Conservation (phyloP, 2,329 filamentous ascomycete genomes). For the Tolypocladium sp. region DNA sequence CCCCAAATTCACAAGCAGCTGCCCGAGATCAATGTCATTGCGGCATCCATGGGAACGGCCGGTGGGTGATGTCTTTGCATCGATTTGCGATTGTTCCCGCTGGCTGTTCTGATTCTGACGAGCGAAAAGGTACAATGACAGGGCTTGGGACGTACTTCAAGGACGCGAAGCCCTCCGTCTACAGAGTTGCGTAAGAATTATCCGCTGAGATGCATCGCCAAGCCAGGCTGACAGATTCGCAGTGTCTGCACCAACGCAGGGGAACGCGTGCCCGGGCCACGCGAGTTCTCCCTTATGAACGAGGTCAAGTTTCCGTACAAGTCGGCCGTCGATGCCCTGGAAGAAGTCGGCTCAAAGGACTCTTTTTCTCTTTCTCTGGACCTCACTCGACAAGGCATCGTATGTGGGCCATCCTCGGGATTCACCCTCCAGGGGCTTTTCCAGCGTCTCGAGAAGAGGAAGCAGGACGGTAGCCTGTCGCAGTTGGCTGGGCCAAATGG, state of each 20-base stretch:
- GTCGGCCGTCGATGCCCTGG: slow-evolving; percentile 41
- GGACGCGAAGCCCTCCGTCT: slow-evolving; percentile 37
- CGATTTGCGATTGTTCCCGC: neutral
- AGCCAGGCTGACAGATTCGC: slow-evolving; percentile 3
- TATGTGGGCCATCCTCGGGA: slow-evolving; percentile 52
- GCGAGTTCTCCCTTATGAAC: slow-evolving; percentile 38
- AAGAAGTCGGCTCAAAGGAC: slow-evolving; percentile 44
- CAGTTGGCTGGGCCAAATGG: slow-evolving; percentile 36
- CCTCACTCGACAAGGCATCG: slow-evolving; percentile 47
- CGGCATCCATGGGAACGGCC: slow-evolving; percentile 44
- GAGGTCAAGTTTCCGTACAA: slow-evolving; percentile 50
- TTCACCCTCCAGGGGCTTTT: slow-evolving; percentile 44
- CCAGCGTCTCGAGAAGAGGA: slow-evolving; percentile 37
- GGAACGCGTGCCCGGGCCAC: slow-evolving; percentile 49
- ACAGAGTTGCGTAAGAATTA: slow-evolving; percentile 18
- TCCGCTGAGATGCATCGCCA: too few species aligned
- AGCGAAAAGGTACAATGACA: slow-evolving; percentile 31
- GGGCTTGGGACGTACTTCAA: slow-evolving; percentile 43
- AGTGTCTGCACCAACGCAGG: slow-evolving; percentile 49
- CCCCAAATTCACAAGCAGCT: slow-evolving; percentile 48
- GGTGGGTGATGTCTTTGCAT: slow-evolving; percentile 5
- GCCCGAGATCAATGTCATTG: slow-evolving; percentile 46
- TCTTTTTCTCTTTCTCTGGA: slow-evolving; percentile 44
- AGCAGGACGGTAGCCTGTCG: slow-evolving; percentile 31
- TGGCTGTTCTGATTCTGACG: neutral